Conservation (phyloP, 2,329 filamentous ascomycete genomes). For the Lecanicillium sp. region DNA sequence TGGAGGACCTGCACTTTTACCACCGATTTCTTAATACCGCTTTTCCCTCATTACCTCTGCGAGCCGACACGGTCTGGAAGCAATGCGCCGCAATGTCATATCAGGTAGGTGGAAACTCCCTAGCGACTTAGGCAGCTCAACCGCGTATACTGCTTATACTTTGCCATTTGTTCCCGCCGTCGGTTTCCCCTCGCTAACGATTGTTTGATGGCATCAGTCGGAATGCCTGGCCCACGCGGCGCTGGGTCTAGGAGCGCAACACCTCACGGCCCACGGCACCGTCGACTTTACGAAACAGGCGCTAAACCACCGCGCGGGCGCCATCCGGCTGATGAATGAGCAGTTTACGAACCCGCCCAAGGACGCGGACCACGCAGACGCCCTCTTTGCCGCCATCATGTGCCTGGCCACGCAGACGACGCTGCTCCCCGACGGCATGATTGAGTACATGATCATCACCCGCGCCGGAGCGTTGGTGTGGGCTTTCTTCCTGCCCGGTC, state of each 20-base stretch:
- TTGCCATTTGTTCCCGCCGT: too few species aligned
- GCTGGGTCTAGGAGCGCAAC: slow-evolving; percentile 28
- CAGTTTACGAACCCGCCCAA: slow-evolving; percentile 18
- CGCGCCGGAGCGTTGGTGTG: slow-evolving; percentile 20
- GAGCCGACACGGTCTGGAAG: slow-evolving; percentile 24
- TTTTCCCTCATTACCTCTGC: slow-evolving; percentile 27
- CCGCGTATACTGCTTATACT: too few species aligned
- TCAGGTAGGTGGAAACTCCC: slow-evolving; percentile 15
- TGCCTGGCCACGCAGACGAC: slow-evolving; percentile 28
- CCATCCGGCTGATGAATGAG: slow-evolving; percentile 26
- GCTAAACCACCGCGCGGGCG: slow-evolving; percentile 25
- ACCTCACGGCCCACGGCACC: slow-evolving; percentile 22
- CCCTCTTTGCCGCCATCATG: slow-evolving; percentile 25
- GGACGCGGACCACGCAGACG: slow-evolving; percentile 24
- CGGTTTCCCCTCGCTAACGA: too few species aligned
- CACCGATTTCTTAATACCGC: slow-evolving; percentile 41
- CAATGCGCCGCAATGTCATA: slow-evolving; percentile 26
- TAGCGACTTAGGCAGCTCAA: too few species aligned
- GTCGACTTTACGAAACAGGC: slow-evolving; percentile 20
- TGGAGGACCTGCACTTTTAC: slow-evolving; percentile 41
- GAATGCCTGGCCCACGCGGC: slow-evolving; percentile 31
- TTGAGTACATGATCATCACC: slow-evolving; percentile 27
- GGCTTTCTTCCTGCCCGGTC: slow-evolving; percentile 14
- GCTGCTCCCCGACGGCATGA: slow-evolving; percentile 29
- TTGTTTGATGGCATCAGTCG: slow-evolving; percentile 15